These are phyloP conservation scores for Leishmania aethiopica DNA, from an alignment of 208 protist species.

Conservation along the genomic window DNA sequence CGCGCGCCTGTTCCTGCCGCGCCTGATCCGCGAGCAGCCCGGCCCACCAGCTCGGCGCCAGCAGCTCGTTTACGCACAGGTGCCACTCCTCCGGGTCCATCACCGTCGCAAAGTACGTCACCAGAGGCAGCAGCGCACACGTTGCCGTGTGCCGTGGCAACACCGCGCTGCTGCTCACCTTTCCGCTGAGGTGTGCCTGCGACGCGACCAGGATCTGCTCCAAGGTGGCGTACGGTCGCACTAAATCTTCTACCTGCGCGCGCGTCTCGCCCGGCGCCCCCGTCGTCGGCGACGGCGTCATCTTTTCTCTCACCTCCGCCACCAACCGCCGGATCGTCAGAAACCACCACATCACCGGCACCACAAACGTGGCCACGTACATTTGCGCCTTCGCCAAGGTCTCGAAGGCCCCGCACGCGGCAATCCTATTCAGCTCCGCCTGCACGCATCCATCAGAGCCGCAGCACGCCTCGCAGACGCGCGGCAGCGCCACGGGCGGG, in stretches of 20 bases:
- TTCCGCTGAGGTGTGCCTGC: conserved; percentile 5
- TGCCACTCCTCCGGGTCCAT: conserved; percentile 38
- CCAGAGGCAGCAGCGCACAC: conserved; percentile 29
- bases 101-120: conserved; percentile 31
- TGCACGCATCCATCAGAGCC: conserved; percentile 28
- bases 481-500: conserved; percentile 12
- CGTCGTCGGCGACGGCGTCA: neutral
- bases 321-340: conserved; percentile 36
- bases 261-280: conserved; percentile 1
- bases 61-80: conserved; percentile 32
- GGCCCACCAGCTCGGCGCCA: conserved; percentile 32
- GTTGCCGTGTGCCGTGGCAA: conserved; percentile 12
- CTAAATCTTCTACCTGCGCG: conserved; percentile 12
- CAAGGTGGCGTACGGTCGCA: conserved; percentile 33
- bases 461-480: conserved; percentile 38
- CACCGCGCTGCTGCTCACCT: neutral
- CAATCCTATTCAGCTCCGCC: conserved; percentile 20
- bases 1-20: conserved; percentile 32
- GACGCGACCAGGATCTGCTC: conserved; percentile 19
- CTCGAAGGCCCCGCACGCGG: conserved; percentile 6
- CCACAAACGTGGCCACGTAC: conserved; percentile 34
- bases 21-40: conserved; percentile 26
- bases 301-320: conserved; percentile 8
- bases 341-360: conserved; percentile 66
- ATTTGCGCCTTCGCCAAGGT: conserved; percentile 19